phyloP scores from a whole-genome alignment of 208 protist species.

The Acanthamoeba culbertsoni region DNA sequence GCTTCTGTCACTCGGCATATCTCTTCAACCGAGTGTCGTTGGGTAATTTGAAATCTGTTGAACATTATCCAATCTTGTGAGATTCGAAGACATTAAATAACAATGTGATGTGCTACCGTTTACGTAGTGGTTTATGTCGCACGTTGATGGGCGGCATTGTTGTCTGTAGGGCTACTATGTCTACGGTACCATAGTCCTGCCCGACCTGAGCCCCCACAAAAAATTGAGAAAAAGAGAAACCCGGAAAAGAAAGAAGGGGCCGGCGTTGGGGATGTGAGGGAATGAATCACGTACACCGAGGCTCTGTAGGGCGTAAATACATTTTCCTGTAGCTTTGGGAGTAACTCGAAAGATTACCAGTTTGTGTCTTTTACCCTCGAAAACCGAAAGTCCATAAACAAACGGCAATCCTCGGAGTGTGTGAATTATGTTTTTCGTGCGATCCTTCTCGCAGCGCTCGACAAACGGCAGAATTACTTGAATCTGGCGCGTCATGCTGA shows the following conservation, averaged over 20 bases:
- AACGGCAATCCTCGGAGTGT: background rate
- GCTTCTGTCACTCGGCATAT: background rate
- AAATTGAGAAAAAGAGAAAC: background rate
- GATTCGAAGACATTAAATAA: too few species aligned
- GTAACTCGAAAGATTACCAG: slow-evolving; percentile 3
- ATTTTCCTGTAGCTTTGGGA: background rate
- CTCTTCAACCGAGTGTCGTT: background rate
- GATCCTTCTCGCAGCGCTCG: background rate
- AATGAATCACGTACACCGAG: background rate
- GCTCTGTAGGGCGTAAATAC: background rate
- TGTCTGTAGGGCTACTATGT: slow-evolving; percentile 25
- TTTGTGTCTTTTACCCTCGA: slow-evolving; percentile 1
- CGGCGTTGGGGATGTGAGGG: background rate
- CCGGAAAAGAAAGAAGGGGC: background rate
- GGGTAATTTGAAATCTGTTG: background rate
- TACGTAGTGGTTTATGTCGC: background rate
- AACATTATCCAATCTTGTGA: too few species aligned
- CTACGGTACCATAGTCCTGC: background rate
- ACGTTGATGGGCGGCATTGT: background rate
- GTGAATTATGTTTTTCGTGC: background rate
- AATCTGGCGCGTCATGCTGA: background rate
- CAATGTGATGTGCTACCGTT: too few species aligned
- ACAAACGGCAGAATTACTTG: background rate
- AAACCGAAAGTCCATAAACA: background rate
- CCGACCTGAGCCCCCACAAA: background rate